Percentiles rank a stretch among this genome's conserved stretches.
phyloP scores from a whole-genome alignment of 371 early-diverging fungal species.

The Mortierella sp. region DNA sequence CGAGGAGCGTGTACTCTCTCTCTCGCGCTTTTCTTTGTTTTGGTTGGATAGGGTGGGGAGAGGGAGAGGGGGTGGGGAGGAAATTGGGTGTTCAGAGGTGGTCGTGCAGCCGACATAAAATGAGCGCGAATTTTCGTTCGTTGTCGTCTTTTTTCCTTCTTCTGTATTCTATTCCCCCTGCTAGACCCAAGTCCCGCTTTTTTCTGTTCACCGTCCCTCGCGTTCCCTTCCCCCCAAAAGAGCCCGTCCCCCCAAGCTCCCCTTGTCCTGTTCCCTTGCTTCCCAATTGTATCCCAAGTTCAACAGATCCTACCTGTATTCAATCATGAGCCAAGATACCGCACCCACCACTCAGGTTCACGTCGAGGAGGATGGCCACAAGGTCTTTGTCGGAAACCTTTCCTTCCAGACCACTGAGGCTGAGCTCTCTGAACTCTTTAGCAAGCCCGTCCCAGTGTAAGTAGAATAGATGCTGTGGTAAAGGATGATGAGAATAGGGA shows the following conservation, averaged over 20 bases:
- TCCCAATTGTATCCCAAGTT: conserved; percentile 6
- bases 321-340: conserved; percentile 52
- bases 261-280: conserved; percentile 19
- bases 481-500: no score
- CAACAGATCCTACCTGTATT: conserved; percentile 30
- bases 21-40: no score
- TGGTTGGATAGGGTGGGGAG: no score
- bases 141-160: conserved; percentile 6
- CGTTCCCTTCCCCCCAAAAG: conserved; percentile 15
- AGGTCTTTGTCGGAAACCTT: conserved; percentile 97
- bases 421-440: conserved; percentile 81
- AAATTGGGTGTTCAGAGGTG: background rate
- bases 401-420: conserved; percentile 85
- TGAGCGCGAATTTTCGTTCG: no score
- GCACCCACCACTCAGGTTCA: conserved; percentile 39
- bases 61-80: background rate
- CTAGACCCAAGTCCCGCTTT: conserved; percentile 6
- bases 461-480: no score
- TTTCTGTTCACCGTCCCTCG: conserved; percentile 10
- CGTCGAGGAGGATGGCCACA: conserved; percentile 66
- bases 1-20: no score
- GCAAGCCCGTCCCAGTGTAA: conserved; percentile 80
- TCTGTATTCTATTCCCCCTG: conserved; percentile 17
- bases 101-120: no score
- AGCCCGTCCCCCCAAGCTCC: background rate